Percentiles rank a stretch among this genome's conserved stretches.
Conservation (phyloP, 2,329 filamentous ascomycete species). For the Raffaelea arxii region DNA sequence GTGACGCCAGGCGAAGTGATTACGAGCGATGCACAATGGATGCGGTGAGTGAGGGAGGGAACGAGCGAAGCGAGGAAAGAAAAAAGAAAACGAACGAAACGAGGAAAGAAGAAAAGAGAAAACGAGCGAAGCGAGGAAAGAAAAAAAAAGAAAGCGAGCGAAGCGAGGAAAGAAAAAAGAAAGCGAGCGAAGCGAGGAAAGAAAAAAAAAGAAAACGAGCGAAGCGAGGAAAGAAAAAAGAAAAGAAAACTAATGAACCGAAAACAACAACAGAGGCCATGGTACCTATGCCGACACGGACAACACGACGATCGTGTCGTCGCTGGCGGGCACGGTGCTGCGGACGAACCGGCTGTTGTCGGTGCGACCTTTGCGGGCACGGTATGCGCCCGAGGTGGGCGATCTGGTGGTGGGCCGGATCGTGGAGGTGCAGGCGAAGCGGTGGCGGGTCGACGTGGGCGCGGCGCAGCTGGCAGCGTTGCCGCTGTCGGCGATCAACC, state of each 20-base stretch:
- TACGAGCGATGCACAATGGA: constrained; percentile 91
- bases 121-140: too few species aligned
- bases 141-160: too few species aligned
- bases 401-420: constrained; percentile 92
- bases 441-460: constrained; percentile 93
- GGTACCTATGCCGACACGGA: constrained; percentile 67
- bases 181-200: too few species aligned
- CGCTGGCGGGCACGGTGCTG: constrained; percentile 79
- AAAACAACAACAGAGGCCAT: constrained; percentile 76
- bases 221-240: constrained; percentile 26
- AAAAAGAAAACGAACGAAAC: constrained; percentile 21
- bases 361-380: constrained; percentile 78
- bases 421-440: constrained; percentile 82
- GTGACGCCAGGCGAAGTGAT: constrained; percentile 85
- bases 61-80: background rate
- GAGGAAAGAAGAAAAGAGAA: too few species aligned
- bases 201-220: background rate
- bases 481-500: constrained; percentile 82
- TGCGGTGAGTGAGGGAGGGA: constrained; percentile 47
- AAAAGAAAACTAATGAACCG: background rate
- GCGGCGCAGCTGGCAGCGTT: constrained; percentile 77
- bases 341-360: constrained; percentile 97
- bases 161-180: too few species aligned
- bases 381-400: constrained; percentile 92
- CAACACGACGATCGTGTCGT: constrained; percentile 68